These are phyloP conservation scores for Irpex lacteus DNA, from an alignment of 1,284 basidiomycete species.

Conservation along the genomic window DNA sequence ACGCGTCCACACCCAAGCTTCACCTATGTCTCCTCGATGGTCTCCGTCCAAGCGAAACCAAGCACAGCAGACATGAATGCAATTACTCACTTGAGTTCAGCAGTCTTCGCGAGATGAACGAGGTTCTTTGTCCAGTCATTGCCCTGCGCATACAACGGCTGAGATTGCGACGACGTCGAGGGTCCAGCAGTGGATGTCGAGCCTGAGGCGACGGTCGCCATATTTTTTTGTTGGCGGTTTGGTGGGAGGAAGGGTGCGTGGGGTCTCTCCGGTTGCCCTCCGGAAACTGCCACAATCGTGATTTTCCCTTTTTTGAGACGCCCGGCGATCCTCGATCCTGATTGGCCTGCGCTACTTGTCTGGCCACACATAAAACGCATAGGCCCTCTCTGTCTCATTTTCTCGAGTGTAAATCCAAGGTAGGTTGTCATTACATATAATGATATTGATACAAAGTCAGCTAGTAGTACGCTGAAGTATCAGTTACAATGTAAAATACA, in stretches of 20 bases:
- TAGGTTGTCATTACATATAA: no score
- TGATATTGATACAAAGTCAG: no score
- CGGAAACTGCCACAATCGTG: constrained; percentile 14
- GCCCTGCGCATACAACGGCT: constrained; percentile 64
- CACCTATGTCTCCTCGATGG: no score
- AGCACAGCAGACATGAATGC: background rate
- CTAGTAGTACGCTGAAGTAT: no score
- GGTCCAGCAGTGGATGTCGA: constrained; percentile 16
- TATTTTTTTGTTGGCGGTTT: background rate
- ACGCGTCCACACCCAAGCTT: no score
- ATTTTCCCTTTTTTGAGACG: background rate
- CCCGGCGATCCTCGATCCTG: background rate
- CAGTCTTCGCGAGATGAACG: constrained; percentile 77
- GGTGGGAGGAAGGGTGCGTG: constrained; percentile 10
- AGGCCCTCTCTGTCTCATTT: no score
- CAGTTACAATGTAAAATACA: no score
- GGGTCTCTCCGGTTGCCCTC: constrained; percentile 13
- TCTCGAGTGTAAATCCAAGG: no score
- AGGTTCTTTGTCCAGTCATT: constrained; percentile 78
- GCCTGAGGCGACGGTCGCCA: constrained; percentile 19
- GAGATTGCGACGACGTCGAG: constrained; percentile 10
- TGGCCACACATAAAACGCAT: no score
- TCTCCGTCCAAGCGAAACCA: background rate
- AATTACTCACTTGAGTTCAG: constrained; percentile 69
- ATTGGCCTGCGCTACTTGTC: no score